Evolutionary conservation across 345 rosid species (phyloP).

Genomic region (Lumnitzera littorea): DNA sequence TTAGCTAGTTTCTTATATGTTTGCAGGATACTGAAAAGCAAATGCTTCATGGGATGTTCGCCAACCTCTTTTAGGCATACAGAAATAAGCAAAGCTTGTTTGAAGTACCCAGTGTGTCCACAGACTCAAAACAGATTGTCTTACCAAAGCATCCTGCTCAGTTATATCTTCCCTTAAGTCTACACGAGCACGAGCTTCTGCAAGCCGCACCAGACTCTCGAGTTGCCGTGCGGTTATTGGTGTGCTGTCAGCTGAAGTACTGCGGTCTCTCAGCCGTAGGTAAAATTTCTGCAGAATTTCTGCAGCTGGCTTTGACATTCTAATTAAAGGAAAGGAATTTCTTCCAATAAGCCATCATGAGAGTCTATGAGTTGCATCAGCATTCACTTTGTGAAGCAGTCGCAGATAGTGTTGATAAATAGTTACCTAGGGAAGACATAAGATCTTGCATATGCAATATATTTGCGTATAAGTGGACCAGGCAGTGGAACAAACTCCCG

Average conservation of each 20-base stretch:
- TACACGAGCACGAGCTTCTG: conserved; percentile 90
- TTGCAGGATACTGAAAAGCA: too few species aligned
- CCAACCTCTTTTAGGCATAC: neutral
- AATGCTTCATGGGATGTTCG: too few species aligned
- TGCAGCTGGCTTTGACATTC: conserved; percentile 90
- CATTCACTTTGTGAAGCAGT: neutral
- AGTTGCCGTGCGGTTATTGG: conserved; percentile 97
- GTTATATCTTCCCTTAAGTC: conserved; percentile 93
- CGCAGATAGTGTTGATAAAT: conserved; percentile 10
- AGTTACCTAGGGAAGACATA: conserved; percentile 73
- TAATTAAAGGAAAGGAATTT: conserved; percentile 14
- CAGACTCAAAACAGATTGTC: neutral
- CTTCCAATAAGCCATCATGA: neutral
- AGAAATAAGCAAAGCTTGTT: too few species aligned
- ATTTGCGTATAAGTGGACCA: conserved; percentile 77
- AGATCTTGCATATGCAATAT: conserved; percentile 83
- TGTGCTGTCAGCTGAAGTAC: conserved; percentile 85
- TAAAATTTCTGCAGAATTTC: conserved; percentile 83
- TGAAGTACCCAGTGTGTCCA: too few species aligned
- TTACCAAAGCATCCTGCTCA: conserved; percentile 79
- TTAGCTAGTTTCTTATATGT: too few species aligned
- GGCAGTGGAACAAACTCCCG: conserved; percentile 72
- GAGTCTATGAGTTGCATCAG: neutral
- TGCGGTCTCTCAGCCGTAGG: conserved; percentile 77
- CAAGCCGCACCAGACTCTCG: conserved; percentile 89